Evolutionary conservation across 1,139 yeast species (phyloP), one percentile per base, ranked within the genome.

Genomic region (Diutina pseudorugosa): DNA sequence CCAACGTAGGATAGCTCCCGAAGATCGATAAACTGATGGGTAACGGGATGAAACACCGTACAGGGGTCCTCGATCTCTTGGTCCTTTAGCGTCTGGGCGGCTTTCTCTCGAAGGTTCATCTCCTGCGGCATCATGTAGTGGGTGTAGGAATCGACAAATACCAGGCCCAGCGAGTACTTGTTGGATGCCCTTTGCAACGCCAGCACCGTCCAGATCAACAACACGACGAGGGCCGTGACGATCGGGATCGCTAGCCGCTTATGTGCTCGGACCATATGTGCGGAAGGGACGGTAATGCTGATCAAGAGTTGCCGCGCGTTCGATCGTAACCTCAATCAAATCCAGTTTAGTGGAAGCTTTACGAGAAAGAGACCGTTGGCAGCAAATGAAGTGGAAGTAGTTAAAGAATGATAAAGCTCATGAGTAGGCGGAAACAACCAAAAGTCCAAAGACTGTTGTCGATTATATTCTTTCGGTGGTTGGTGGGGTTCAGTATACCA

Each of bases 1-100:
- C 36, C n/a, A 14, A 30, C 36, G 36, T 30, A 63, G 1, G 83
- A 76, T 41, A 82, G 64, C 6, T 76, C 77, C 19, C 81, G 64
- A 44, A 82, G 64, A 59, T 82, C 85, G 52, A 77, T 80, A 57
- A 79, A 82, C 14, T 79, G 82, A 16, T 73, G 49, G 40, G 49
- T 76, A 11, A 68, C 54, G 0, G 84, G 83, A 55, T 79, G 77
- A 12, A 72, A 62, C 1, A 76, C 79, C 0, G 86, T 78, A 58
- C 87, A 82, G 6, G 80, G 78, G 44, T 70, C 80, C 23, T 43
- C 33, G 16, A 23, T n/a, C 8, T 52, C 55, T 23, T 57, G 52
- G 23, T 53, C 42, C 40, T 7, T 27, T 52, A 40, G 42, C 41
- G 18, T 33, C 14, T 45, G 36, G 40, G 49, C 49, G n/a, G 49